Evolutionary conservation across 2,329 filamentous ascomycete genomes (phyloP), one percentile per base, ranked within the genome.

Genomic region (Ampelomyces quisqualis): DNA sequence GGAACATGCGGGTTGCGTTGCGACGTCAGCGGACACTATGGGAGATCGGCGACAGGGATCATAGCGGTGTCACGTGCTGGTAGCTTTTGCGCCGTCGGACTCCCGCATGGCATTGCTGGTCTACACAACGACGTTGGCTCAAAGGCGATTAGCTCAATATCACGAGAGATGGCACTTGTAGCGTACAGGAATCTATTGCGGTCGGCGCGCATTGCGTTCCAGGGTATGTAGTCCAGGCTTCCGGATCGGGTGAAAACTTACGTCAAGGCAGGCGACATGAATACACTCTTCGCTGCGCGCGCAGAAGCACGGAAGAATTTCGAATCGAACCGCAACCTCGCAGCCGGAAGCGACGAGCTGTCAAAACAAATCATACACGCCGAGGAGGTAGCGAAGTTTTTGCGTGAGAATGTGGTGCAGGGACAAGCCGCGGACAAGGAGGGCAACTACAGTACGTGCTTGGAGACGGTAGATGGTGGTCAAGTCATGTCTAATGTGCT

Each of bases 321-420:
- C 69, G 80, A 84, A 37, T 73, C 77, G 40, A 86, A 87, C 55
- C 77, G 81, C 29, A 68, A 73, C 2, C 70, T 89, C 8, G 70
- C 79, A 4, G 68, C 79, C 0, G 71, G 75, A 9, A 80, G 81
- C 42, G 73, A 82, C 9, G 79, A 82, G 43, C 74, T 80, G 1
- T 70, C 75, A 10, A 77, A 81, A 41, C 82, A 83, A 7, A 81
- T 98, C 46, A 73, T 83, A 51, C 84, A 95, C 60, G 93, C 90
- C 7, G 76, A 90, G 47, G 88, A 93, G 27, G 83, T 97, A 3
- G 88, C 91, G 2, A 77, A 78, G 49, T 84, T 97, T 41, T 65
- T 98, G 47, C 76, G 81, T 53, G 77, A 88, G 64, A 97, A 97
- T 59, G 76, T 98, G 3, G 90, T 98, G 3, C 93, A 98, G 67